A percentile compares a stretch with the other conserved stretches of the same genome.
Conservation (phyloP, 2,329 filamentous ascomycete genomes). For the Grosmannia clavigera region DNA sequence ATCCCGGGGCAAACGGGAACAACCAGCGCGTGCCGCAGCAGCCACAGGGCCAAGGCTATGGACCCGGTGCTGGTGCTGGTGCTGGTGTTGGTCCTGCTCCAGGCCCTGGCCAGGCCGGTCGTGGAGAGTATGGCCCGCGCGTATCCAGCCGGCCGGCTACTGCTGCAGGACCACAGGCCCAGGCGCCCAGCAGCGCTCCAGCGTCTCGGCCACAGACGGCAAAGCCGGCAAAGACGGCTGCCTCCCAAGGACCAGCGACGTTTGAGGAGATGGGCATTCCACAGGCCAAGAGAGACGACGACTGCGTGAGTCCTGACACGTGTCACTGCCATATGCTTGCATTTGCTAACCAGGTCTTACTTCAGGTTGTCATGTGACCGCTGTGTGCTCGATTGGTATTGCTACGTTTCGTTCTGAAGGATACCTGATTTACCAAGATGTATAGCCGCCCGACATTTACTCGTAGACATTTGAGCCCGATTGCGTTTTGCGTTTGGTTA, state of each 20-base stretch:
- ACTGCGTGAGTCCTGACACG: constrained; percentile 58
- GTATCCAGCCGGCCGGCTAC: constrained; percentile 20
- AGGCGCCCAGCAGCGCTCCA: not conserved
- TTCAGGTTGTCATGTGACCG: not conserved
- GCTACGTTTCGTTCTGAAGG: not conserved
- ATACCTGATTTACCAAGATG: not conserved
- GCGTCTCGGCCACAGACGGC: not conserved
- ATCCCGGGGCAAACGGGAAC: constrained; percentile 6
- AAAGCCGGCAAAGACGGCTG: constrained; percentile 11
- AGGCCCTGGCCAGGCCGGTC: constrained; percentile 17
- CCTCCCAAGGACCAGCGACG: constrained; percentile 70
- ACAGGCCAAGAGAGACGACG: constrained; percentile 66
- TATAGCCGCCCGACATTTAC: not conserved
- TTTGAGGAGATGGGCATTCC: constrained; percentile 99
- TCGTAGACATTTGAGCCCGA: not conserved
- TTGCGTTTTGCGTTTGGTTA: not conserved
- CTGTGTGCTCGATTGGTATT: not conserved
- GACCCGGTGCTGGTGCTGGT: not conserved
- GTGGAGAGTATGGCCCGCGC: constrained; percentile 26
- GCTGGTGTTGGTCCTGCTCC: constrained; percentile 2
- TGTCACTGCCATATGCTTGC: not conserved
- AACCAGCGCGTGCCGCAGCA: not conserved
- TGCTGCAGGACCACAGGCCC: constrained; percentile 7
- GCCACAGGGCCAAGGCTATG: not conserved
- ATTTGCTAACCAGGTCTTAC: not conserved